These are phyloP conservation scores for Abrus precatorius DNA, from an alignment of 306 rosid genomes.

Conservation along the genomic window DNA sequence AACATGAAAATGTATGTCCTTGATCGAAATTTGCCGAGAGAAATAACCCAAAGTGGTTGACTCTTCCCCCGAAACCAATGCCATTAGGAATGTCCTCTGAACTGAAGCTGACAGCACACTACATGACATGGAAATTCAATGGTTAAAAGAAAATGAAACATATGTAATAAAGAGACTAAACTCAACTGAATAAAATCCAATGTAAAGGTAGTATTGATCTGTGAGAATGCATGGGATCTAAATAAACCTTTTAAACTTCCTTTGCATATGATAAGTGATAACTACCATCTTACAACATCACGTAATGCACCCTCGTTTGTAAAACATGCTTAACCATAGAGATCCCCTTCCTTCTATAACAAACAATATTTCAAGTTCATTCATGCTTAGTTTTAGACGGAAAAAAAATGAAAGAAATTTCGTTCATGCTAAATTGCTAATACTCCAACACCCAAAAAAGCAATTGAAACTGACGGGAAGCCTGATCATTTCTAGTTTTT, in stretches of 20 bases:
- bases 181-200: conserved; percentile 10
- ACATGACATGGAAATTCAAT: conserved; percentile 19
- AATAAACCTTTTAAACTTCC: not conserved
- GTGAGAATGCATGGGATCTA: not conserved
- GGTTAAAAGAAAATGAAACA: not conserved
- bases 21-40: conserved; percentile 79
- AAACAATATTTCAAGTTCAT: not conserved
- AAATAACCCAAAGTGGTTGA: conserved; percentile 81
- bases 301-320: not conserved
- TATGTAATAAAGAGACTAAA: not conserved
- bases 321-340: not conserved
- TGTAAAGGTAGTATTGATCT: not conserved
- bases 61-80: conserved; percentile 88
- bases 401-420: not conserved
- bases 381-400: not conserved
- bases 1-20: conserved; percentile 82
- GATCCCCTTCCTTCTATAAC: conserved; percentile 3
- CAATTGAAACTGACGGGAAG: not conserved
- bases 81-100: conserved; percentile 95
- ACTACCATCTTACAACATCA: not conserved
- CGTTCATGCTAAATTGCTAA: not conserved
- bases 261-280: not conserved
- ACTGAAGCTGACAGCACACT: conserved; percentile 91
- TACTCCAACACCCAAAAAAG: not conserved
- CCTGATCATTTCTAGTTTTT: not conserved